phyloP scores from a whole-genome alignment of 75 land plant genomes.

The Azolla pinnata region DNA sequence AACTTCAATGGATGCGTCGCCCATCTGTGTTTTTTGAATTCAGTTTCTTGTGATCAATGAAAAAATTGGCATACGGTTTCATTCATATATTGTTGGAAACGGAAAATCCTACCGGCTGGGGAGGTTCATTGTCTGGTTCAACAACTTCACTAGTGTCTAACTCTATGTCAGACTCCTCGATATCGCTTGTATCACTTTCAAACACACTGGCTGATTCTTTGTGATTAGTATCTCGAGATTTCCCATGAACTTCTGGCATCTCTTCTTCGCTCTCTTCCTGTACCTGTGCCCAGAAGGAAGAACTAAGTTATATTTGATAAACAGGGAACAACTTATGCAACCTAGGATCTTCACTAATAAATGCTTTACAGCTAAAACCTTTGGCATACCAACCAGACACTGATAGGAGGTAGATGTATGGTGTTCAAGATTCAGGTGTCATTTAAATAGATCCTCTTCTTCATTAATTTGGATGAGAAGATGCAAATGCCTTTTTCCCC shows the following conservation, averaged over 20 bases:
- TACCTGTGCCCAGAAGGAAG: conserved; percentile 4
- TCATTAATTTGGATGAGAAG: too few relatives aligned
- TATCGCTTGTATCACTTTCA: conserved; percentile 51
- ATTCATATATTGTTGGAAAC: neutral
- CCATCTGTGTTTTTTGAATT: conserved; percentile 47
- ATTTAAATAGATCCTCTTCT: too few relatives aligned
- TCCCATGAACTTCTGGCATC: conserved; percentile 40
- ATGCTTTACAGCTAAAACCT: too few relatives aligned
- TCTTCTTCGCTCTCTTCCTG: conserved; percentile 74
- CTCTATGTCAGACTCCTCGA: conserved; percentile 81
- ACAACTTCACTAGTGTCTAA: conserved; percentile 69
- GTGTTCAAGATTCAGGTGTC: too few relatives aligned
- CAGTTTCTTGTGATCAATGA: neutral
- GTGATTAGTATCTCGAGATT: conserved; percentile 1
- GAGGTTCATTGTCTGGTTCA: conserved; percentile 77
- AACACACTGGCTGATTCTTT: conserved; percentile 11
- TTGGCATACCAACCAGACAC: too few relatives aligned
- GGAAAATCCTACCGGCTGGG: conserved; percentile 52
- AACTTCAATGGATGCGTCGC: conserved; percentile 66
- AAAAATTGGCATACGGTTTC: neutral
- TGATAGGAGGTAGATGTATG: too few relatives aligned
- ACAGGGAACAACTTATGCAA: too few relatives aligned
- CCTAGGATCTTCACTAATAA: too few relatives aligned
- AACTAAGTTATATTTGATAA: too few relatives aligned
- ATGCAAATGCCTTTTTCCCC: too few relatives aligned